Conservation (phyloP, 2,329 filamentous ascomycete species). For the Alternaria brassicicola region DNA sequence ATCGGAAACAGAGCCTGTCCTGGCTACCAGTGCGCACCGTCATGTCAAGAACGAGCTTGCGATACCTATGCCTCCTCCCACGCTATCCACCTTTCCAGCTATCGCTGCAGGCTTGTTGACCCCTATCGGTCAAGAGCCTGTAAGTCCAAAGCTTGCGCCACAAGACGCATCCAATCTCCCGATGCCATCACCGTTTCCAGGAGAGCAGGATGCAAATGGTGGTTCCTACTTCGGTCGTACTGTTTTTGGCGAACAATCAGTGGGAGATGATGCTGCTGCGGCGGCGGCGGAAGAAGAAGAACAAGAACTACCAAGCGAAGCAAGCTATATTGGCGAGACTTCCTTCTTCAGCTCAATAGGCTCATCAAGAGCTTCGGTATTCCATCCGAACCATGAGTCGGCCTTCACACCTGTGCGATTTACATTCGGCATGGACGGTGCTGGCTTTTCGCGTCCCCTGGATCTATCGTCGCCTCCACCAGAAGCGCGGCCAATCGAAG, state of each 20-base stretch:
- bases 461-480: slow-evolving; percentile 28
- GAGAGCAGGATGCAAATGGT: slow-evolving; percentile 26
- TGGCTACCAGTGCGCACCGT: neutral
- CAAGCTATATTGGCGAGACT: slow-evolving; percentile 36
- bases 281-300: no score
- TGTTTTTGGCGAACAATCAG: slow-evolving; percentile 5
- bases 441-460: slow-evolving; percentile 29
- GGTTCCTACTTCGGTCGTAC: slow-evolving; percentile 40
- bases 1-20: neutral
- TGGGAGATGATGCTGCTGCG: neutral
- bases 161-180: slow-evolving; percentile 46
- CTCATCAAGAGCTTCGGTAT: slow-evolving; percentile 28
- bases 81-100: slow-evolving; percentile 28
- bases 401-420: slow-evolving; percentile 46
- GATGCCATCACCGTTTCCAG: slow-evolving; percentile 49
- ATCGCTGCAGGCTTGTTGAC: slow-evolving; percentile 29
- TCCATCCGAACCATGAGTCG: slow-evolving; percentile 42
- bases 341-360: slow-evolving; percentile 45
- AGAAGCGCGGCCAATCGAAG: slow-evolving; percentile 6
- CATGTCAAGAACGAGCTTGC: slow-evolving; percentile 9
- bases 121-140: slow-evolving; percentile 42
- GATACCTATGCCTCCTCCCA: slow-evolving; percentile 44
- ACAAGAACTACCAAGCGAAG: slow-evolving; percentile 22
- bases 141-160: slow-evolving; percentile 42
- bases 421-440: slow-evolving; percentile 44